Evolutionary conservation across 2,329 filamentous ascomycete genomes (phyloP).

Genomic region (Anthostomella pinea): DNA sequence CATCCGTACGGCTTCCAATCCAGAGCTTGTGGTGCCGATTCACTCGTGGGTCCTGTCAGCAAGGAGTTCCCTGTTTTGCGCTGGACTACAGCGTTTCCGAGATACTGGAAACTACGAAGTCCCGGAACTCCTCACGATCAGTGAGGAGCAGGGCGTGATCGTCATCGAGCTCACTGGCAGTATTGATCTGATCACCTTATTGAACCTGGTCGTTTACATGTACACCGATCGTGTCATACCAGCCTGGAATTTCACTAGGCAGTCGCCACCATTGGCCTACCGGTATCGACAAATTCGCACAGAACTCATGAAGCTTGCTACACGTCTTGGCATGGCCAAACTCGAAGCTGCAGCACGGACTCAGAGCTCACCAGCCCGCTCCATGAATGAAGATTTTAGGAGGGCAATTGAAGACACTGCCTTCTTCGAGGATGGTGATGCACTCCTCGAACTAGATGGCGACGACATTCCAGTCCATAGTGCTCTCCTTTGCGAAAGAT

Average conservation of each 20-base stretch:
- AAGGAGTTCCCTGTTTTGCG: constrained; percentile 67
- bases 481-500: constrained; percentile 74
- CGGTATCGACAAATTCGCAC: constrained; percentile 76
- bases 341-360: constrained; percentile 76
- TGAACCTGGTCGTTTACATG: constrained; percentile 76
- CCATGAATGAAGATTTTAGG: constrained; percentile 67
- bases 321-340: constrained; percentile 64
- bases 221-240: constrained; percentile 81
- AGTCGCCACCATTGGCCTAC: constrained; percentile 62
- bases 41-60: constrained; percentile 79
- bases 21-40: constrained; percentile 70
- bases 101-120: constrained; percentile 52
- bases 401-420: constrained; percentile 63
- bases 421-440: constrained; percentile 79
- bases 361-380: constrained; percentile 63
- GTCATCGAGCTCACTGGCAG: constrained; percentile 63
- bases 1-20: constrained; percentile 57
- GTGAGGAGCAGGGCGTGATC: constrained; percentile 47
- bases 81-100: constrained; percentile 57
- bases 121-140: constrained; percentile 59
- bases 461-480: constrained; percentile 74
- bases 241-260: constrained; percentile 78
- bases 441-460: constrained; percentile 73
- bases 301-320: constrained; percentile 85
- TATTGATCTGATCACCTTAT: constrained; percentile 72